Conservation (phyloP, 2,329 filamentous ascomycete species). For the Ascocoryne sarcoides region DNA sequence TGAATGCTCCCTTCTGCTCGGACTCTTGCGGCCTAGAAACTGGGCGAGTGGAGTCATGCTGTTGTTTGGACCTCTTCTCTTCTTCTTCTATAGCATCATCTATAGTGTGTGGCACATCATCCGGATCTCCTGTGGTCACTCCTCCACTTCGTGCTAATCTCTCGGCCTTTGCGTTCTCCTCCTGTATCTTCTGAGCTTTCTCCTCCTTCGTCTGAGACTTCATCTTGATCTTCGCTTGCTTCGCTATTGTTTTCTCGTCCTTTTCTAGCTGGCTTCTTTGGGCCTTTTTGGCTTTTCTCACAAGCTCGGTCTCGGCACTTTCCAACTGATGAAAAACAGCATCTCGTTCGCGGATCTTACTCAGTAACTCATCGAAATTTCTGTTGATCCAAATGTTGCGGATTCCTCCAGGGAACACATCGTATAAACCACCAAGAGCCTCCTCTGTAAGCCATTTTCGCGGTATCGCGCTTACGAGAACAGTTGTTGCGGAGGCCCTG, state of each 20-base stretch:
- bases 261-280: constrained; percentile 54
- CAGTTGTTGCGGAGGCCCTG: constrained; percentile 87
- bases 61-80: constrained; percentile 14
- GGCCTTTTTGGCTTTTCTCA: constrained; percentile 69
- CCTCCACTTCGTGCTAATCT: constrained; percentile 40
- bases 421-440: constrained; percentile 74
- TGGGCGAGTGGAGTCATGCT: constrained; percentile 2
- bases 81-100: constrained; percentile 37
- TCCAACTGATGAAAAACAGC: constrained; percentile 66
- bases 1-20: constrained; percentile 17
- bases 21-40: neutral
- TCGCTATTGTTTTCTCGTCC: constrained; percentile 40
- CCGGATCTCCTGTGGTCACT: constrained; percentile 42
- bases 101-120: constrained; percentile 44
- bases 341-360: constrained; percentile 73
- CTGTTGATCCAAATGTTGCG: constrained; percentile 95
- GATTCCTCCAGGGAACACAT: constrained; percentile 92
- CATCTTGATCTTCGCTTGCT: constrained; percentile 32
- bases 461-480: constrained; percentile 85
- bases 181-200: constrained; percentile 27
- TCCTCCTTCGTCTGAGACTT: constrained; percentile 22
- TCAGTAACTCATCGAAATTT: constrained; percentile 71
- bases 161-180: constrained; percentile 33
- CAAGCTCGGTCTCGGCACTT: constrained; percentile 72
- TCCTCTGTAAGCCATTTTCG: constrained; percentile 82